Base-by-base conservation (phyloP, 1,284 basidiomycete species). In the Cryptococcus hybrid region DNA sequence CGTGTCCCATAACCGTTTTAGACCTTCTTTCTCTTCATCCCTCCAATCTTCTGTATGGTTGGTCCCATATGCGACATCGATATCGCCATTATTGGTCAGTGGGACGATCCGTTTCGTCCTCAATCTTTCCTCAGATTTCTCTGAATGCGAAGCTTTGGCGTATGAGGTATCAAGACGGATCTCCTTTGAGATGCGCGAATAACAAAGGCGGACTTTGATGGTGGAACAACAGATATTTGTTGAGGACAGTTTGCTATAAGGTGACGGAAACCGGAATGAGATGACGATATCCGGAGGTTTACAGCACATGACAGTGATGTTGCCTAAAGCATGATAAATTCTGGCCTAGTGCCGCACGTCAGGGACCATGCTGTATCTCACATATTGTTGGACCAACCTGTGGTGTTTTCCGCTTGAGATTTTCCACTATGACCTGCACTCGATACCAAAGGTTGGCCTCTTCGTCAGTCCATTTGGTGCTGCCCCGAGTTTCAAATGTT, bases 221-320 rank as follows among this genome's bases (percentile, higher is more conserved):
- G 40, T 52, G 8, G 36, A 24, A 12, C 48, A 30, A 38, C 30
- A 5, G 18, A 34, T 18, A 24, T 24, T 24, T 24, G 24, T 24
- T 24, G 24, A 24, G 24, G 24, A 24, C 24, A 24, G 24, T 24
- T 24, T 24, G 24, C 24, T 24, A 24, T 24, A 24, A 24, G 30
- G 39, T 18, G n/a, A 18, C 45, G 40, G 3, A 61, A 2, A 35
- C n/a, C 38, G 42, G 40, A 67, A 73, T 7, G 54, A 57, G 2
- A 75, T 55, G 11, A 68, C 59, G 12, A 74, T 54, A 52, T 76
- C 71, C 2, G 74, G 71, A 34, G 70, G 71, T 6, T 52, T 51
- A 3, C 65, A 70, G 52, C 73, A 76, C 7, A 71, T 69, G 18
- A 75, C 60, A 2, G 52, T 62, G 13, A 76, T 39, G 9, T 64